These are phyloP conservation scores for Leccinum variicolor DNA, from an alignment of 768 basidiomycete genomes.

Conservation along the genomic window DNA sequence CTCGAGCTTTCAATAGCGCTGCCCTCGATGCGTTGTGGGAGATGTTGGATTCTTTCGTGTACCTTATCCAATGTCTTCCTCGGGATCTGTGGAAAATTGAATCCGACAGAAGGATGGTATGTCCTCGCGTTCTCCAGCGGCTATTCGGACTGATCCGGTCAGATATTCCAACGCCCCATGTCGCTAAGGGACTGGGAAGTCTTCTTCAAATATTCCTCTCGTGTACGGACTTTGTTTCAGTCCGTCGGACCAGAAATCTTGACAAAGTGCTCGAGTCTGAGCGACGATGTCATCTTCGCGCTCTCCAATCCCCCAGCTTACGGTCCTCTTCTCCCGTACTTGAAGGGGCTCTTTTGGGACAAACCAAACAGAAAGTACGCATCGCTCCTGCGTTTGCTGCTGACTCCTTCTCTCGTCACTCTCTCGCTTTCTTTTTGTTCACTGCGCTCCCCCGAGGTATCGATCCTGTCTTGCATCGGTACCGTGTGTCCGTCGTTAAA, in stretches of 20 bases:
- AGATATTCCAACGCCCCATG: conserved; percentile 26
- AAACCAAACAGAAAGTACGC: conserved; percentile 11
- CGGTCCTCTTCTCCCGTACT: conserved; percentile 19
- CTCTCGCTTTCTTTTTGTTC: conserved; percentile 8
- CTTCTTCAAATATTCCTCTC: conserved; percentile 26
- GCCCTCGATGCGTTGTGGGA: conserved; percentile 28
- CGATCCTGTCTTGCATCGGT: conserved; percentile 20
- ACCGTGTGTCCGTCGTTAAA: conserved; percentile 20
- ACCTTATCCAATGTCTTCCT: conserved; percentile 25
- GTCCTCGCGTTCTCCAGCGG: neutral
- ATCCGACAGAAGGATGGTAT: conserved; percentile 8
- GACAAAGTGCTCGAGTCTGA: conserved; percentile 3
- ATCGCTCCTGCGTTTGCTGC: conserved; percentile 17
- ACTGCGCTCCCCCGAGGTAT: conserved; percentile 16
- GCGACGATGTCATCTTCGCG: conserved; percentile 23
- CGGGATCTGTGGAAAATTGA: conserved; percentile 27
- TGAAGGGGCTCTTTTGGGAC: conserved; percentile 22
- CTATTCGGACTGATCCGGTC: conserved; percentile 6
- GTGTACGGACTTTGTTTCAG: conserved; percentile 15
- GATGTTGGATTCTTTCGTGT: conserved; percentile 17
- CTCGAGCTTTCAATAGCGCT: conserved; percentile 16
- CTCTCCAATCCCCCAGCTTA: conserved; percentile 22
- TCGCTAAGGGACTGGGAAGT: conserved; percentile 25
- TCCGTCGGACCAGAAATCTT: neutral
- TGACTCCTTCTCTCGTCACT: conserved; percentile 20